These are phyloP conservation scores for Exophiala oligosperma DNA, from an alignment of 2,329 filamentous ascomycete species.

Conservation along the genomic window DNA sequence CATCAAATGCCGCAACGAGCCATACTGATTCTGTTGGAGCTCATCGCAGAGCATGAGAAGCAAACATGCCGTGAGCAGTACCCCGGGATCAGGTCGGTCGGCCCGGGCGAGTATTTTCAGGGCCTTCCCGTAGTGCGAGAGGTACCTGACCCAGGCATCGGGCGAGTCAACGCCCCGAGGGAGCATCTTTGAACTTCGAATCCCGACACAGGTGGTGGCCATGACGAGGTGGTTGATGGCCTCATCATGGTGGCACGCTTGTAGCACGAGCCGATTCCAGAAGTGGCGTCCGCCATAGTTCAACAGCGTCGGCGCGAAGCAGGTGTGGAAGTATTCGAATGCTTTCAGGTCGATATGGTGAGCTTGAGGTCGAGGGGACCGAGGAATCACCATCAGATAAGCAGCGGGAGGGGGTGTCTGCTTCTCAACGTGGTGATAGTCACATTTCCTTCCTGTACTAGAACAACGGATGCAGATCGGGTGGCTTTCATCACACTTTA, in stretches of 20 bases:
- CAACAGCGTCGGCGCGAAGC: conserved; percentile 28
- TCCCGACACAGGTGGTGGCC: conserved; percentile 17
- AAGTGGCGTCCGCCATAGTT: conserved; percentile 32
- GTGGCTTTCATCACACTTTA: conserved; percentile 33
- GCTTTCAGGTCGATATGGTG: background rate
- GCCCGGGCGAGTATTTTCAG: conserved; percentile 9
- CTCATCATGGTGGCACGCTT: conserved; percentile 30
- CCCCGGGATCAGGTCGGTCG: conserved; percentile 7
- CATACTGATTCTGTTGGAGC: conserved; percentile 12
- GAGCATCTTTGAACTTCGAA: background rate
- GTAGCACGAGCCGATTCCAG: conserved; percentile 32
- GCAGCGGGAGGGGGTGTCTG: conserved; percentile 1
- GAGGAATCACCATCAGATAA: conserved; percentile 7
- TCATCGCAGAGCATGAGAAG: conserved; percentile 22
- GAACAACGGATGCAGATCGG: conserved; percentile 38
- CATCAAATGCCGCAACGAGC: conserved; percentile 15
- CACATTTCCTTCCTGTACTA: conserved; percentile 39
- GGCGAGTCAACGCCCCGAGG: background rate
- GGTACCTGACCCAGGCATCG: conserved; percentile 5
- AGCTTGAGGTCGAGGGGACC: background rate
- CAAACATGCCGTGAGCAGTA: conserved; percentile 21
- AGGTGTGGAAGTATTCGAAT: conserved; percentile 31
- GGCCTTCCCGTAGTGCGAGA: conserved; percentile 19
- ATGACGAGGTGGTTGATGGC: conserved; percentile 32
- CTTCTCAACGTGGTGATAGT: conserved; percentile 34